phyloP scores from a whole-genome alignment of 2,329 filamentous ascomycete genomes.

The Aureobasidium zeae region DNA sequence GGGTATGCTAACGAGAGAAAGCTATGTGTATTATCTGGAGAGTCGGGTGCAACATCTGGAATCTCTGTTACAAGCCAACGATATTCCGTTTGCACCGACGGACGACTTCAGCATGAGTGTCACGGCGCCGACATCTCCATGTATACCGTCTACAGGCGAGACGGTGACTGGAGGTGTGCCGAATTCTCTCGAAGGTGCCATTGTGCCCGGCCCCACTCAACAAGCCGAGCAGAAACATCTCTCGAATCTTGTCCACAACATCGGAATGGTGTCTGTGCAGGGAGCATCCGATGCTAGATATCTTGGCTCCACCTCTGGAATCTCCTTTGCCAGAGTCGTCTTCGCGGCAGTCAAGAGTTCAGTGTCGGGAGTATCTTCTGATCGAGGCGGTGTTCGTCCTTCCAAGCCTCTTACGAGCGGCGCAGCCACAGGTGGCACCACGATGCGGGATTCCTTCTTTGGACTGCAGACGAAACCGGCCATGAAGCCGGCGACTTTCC shows the following conservation, averaged over 20 bases:
- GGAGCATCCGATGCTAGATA: slow-evolving; percentile 71
- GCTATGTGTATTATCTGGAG: slow-evolving; percentile 93
- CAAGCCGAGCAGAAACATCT: slow-evolving; percentile 52
- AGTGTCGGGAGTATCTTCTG: slow-evolving; percentile 48
- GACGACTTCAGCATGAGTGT: slow-evolving; percentile 47
- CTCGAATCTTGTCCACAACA: slow-evolving; percentile 58
- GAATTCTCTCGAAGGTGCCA: not conserved
- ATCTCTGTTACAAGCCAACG: slow-evolving; percentile 57
- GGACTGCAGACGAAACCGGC: slow-evolving; percentile 86
- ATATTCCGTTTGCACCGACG: slow-evolving; percentile 62
- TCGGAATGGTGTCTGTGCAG: slow-evolving; percentile 68
- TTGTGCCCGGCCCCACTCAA: slow-evolving; percentile 25
- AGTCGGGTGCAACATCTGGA: slow-evolving; percentile 78
- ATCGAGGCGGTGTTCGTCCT: slow-evolving; percentile 53
- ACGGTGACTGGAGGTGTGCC: not conserved
- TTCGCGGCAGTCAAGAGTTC: slow-evolving; percentile 86
- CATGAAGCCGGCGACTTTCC: slow-evolving; percentile 77
- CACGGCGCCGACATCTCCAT: not conserved
- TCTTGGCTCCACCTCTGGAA: slow-evolving; percentile 76
- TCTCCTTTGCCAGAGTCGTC: slow-evolving; percentile 89
- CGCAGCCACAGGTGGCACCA: slow-evolving; percentile 53
- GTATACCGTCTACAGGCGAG: not conserved
- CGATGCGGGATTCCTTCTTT: slow-evolving; percentile 93
- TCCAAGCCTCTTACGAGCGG: slow-evolving; percentile 45
- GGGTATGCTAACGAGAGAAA: slow-evolving; percentile 28